Base-by-base conservation (phyloP, 2,329 filamentous ascomycete genomes). In the Colletotrichum graminicola region DNA sequence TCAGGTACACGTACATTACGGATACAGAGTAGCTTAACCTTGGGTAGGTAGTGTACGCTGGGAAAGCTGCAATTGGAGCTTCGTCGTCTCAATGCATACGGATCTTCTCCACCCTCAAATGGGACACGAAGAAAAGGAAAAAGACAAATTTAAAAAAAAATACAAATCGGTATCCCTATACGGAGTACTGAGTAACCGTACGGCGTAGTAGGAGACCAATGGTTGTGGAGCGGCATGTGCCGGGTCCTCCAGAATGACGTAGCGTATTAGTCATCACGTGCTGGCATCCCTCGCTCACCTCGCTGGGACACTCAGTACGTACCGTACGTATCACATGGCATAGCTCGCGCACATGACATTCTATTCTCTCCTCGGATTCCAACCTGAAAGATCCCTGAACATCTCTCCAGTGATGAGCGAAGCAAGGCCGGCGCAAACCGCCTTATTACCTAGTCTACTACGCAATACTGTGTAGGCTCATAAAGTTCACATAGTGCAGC, bases 51-150 rank as follows among this genome's bases (percentile, higher is more conserved):
- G n/a, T n/a, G n/a, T 21, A n/a, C 21, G 3, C 59, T 29, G 18
- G 56, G 49, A 39, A 54, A 68, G 61, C 32, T 62, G 51, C 63
- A 62, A 62, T 62, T 71, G 68, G 68, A 59, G 51, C 57, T 68
- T 23, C 26, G n/a, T 29, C 3, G 41, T 34, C 14, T 36, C 64
- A 62, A 23, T 67, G 55, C 57, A 29, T 11, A 43, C 18, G 43
- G 21, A 47, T 47, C 3, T 47, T 47, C 23, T 26, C 26, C n/a
- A 23, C 36, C 16, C 55, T 6, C 36, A 26, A 7, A 21, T n/a
- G 16, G 6, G 18, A 21, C 18, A 21, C 5, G 2, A 1, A n/a
- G 16, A 61, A 10, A 36, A 41, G 16, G 2, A 52, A 5, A 18
- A 32, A 8, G 12, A n/a, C n/a, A 29, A 23, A n/a, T n/a, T n/a